Evolutionary conservation across 192 early-diverging fungal species (phyloP).

Genomic region (Coemansia aciculifera): DNA sequence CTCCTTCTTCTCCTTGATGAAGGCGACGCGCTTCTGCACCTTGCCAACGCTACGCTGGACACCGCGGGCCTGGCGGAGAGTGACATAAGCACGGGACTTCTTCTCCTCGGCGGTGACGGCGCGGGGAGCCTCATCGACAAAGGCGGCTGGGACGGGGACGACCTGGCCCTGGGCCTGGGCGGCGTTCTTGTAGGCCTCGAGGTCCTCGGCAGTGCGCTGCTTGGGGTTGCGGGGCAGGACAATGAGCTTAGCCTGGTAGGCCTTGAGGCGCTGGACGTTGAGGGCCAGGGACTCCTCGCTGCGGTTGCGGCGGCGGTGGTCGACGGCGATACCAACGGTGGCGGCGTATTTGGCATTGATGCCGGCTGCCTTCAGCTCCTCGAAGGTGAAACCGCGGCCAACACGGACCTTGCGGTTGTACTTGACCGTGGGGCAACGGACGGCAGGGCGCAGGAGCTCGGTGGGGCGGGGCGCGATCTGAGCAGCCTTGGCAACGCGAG

Average conservation of each 20-base stretch:
- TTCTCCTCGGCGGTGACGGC: slow-evolving; percentile 60
- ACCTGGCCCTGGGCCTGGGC: slow-evolving; percentile 44
- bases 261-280: slow-evolving; percentile 92
- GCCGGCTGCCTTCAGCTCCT: slow-evolving; percentile 97
- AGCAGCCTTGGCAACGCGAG: slow-evolving; percentile 93
- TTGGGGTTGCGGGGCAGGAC: slow-evolving; percentile 94
- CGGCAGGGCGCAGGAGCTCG: slow-evolving; percentile 94
- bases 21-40: slow-evolving; percentile 40
- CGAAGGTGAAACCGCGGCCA: slow-evolving; percentile 97
- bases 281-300: slow-evolving; percentile 90
- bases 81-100: slow-evolving; percentile 46
- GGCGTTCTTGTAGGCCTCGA: slow-evolving; percentile 53
- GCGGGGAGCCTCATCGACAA: slow-evolving; percentile 52
- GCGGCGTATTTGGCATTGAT: slow-evolving; percentile 90
- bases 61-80: slow-evolving; percentile 55
- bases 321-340: slow-evolving; percentile 93
- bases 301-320: slow-evolving; percentile 95
- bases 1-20: slow-evolving; percentile 47
- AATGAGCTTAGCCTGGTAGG: slow-evolving; percentile 92
- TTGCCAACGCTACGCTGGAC: slow-evolving; percentile 17
- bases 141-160: slow-evolving; percentile 25
- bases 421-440: slow-evolving; percentile 93
- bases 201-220: slow-evolving; percentile 66
- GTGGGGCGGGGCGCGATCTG: slow-evolving; percentile 94
- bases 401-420: slow-evolving; percentile 97